Evolutionary conservation across 208 protist genomes (phyloP), one percentile per base, ranked within the genome.

Genomic region (Endotrypanum monterogeii): DNA sequence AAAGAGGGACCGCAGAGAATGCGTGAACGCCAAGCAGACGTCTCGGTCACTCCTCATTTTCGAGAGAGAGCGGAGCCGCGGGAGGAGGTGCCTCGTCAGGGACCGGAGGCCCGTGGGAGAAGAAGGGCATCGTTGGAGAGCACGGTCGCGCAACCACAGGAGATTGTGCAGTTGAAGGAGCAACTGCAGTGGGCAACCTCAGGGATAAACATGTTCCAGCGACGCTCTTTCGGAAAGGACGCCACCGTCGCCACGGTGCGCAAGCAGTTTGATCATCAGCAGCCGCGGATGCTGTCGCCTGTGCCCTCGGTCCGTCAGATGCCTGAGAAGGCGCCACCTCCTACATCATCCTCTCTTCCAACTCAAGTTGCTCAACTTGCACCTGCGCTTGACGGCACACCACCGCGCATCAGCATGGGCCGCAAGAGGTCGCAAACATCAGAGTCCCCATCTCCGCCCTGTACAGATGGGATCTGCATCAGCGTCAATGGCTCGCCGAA

Each of bases 31-130:
- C 66, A 80, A 35, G 55, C 52, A 5, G 78, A 77, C 56, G 67
- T 76, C 20, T 74, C 86, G 46, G 74, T 69, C 23, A 88, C 86
- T 9, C 65, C 78, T 39, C 71, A 89, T 41, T 76, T 91, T 16
- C 82, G 84, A 68, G 60, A 77, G 44, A 76, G 80, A 44, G 77
- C 89, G 30, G 39, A 74, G 55, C 82, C 92, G 73, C 75, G 68
- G 25, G 83, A 88, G 51, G 83, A 90, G 74, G 74, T 90, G 30
- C 75, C 83, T 35, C 78, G 83, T 30, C 88, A 89, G 61, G 76
- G 83, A 9, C 61, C 58, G 30, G 69, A 71, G 50, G 72, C 71
- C 44, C 88, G 84, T 25, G 74, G 76, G 54, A 68, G 82, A 46
- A 78, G 88, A 69, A 73, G 84, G 68, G 76, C 80, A 9, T 67